Evolutionary conservation across 129 eudicot genomes (phyloP), one percentile per base, ranked within the genome.

Genomic region (Dittrichia graveolens): DNA sequence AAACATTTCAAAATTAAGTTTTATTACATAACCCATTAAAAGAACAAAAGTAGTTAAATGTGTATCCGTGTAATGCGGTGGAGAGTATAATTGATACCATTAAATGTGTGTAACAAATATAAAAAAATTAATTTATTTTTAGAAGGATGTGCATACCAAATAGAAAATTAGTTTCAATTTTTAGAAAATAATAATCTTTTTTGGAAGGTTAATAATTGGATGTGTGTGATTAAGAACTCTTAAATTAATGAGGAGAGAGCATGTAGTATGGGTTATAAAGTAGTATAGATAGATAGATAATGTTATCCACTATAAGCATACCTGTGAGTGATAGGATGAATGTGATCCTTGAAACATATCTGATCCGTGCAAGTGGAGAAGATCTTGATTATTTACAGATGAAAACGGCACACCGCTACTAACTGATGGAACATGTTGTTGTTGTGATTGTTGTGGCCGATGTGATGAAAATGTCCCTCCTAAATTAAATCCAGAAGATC

Each of bases 261-360:
- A n/a, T n/a, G n/a, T n/a, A n/a, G n/a, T n/a, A n/a, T n/a, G n/a
- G n/a, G n/a, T n/a, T n/a, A n/a, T n/a, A n/a, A n/a, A n/a, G n/a
- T n/a, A n/a, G n/a, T n/a, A n/a, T n/a, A n/a, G n/a, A n/a, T n/a
- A n/a, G n/a, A n/a, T 24, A 24, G 0, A 24, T 24, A 24, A 24
- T 24, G 2, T 24, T 24, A 75, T 12, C 90, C 90, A 38, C 64
- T 14, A 41, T 52, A 13, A 46, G 55, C 60, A 61, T 77, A 90
- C 97, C 91, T 91, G 97, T 5, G 90, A 76, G 55, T 83, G 95
- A 73, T 66, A 87, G 7, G 74, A 77, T 64, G 91, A 82, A 55
- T 87, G 91, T 42, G 97, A 83, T 10, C 91, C 78, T 37, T 85
- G 89, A 73, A 90, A 87, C 80, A 90, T 62, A 53, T 91, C 97